These are phyloP conservation scores for Debaryomyces nepalensis DNA, from an alignment of 1,139 yeast genomes.

Conservation along the genomic window DNA sequence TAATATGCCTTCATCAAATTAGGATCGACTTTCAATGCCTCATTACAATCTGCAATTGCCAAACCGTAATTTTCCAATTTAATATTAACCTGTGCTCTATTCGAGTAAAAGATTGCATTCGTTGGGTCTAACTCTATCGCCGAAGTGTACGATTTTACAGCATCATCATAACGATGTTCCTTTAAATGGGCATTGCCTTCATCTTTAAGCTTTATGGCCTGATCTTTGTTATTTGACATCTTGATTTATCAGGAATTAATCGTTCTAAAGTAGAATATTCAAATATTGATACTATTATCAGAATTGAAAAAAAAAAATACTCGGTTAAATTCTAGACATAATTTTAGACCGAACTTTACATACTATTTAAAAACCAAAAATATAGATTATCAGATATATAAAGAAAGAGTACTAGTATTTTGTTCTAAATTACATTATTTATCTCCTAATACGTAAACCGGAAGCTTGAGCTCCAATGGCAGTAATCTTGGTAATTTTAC, in stretches of 20 bases:
- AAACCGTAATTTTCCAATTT: slow-evolving; percentile 85
- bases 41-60: slow-evolving; percentile 77
- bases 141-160: slow-evolving; percentile 69
- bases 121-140: slow-evolving; percentile 74
- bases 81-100: slow-evolving; percentile 89
- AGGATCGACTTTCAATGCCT: slow-evolving; percentile 70
- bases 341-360: too few species aligned
- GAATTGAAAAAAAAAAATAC: slow-evolving; percentile 1
- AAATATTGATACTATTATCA: background rate
- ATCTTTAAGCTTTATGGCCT: slow-evolving; percentile 61
- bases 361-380: slow-evolving; percentile 7
- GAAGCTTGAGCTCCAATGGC: slow-evolving; percentile 94
- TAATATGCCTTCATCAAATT: slow-evolving; percentile 76
- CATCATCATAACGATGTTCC: slow-evolving; percentile 64
- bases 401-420: background rate
- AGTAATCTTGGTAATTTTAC: slow-evolving; percentile 77
- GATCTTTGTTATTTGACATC: slow-evolving; percentile 24
- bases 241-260: background rate
- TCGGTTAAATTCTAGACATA: too few species aligned
- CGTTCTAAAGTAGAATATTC: too few species aligned
- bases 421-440: slow-evolving; percentile 5
- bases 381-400: background rate
- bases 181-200: slow-evolving; percentile 76
- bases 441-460: slow-evolving; percentile 68
- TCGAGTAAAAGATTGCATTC: slow-evolving; percentile 80